Base-by-base conservation (phyloP, 139 green algal species). In the Coelastrella sp. region DNA sequence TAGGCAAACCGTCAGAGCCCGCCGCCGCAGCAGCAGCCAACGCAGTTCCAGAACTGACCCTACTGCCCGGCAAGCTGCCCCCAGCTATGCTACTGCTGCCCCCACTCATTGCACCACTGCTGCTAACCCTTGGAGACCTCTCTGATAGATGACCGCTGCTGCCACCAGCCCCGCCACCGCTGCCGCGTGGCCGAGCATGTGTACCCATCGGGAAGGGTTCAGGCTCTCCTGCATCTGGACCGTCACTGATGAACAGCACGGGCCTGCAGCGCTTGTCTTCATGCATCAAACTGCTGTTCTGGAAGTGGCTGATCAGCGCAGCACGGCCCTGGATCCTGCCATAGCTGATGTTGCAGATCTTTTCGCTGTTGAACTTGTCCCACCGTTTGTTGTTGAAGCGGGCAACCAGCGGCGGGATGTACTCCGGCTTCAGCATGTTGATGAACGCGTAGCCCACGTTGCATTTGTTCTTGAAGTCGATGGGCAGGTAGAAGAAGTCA, bases 401-500 rank as follows among this genome's bases (percentile, higher is more conserved):
- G 90, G 98, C 95, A 20, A 97, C 94, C 22, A 99, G 92, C 3
- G 95, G 92, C 13, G 97, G 90, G 87, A 99, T 99, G 93, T 96
- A 93, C 71, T 92, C 71, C 4, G 96, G 96, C 65, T 88, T 73
- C 22, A 96, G 94, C 95, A 99, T 96, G 94, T 99, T 99, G 95
- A 99, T 99, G 93, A 99, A 99, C 5, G 97, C 98, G 87, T 99
- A 99, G 66, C 98, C 98, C 10, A 99, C 98, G 92, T 99, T 99
- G 97, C 98, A 99, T 94, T 98, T 98, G 94, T 99, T 99, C 95
- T 99, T 99, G 97, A 99, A 99, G 92, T 98, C 96, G 66, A 98
- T 98, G 79, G 96, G 96, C 54, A 98, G 95, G 93, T 98, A 98
- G 91, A 98, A 98, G 88, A 98, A 98, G 93, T 98, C 96, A 92